Evolutionary conservation across 208 protist species (phyloP), one percentile per base, ranked within the genome.

Genomic region (Wallacemonas sp.): DNA sequence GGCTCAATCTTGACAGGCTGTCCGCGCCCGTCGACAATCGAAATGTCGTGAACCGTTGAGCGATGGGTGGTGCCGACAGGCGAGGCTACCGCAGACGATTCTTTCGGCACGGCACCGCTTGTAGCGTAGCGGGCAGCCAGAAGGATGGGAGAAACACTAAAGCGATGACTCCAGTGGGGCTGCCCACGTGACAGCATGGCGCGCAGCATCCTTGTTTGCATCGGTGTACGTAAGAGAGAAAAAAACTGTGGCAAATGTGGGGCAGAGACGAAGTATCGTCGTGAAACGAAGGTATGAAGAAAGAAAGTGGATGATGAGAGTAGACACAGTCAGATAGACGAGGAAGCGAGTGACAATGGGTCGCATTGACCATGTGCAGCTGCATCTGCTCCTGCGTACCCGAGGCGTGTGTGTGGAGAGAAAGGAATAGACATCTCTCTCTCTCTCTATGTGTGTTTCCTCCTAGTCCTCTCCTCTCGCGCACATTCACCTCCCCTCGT

Each of bases 11-110:
- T 65, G 38, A 93, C 78, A 14, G 32, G 23, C 9, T 71, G 30
- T 16, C 83, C 90, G 16, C 72, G 72, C 1, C 49, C 43, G 74
- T 92, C 76, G 5, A 78, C 64, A 6, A 96, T 81, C 29, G 78
- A 73, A 33, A 95, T 73, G 39, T 85, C 66, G 23, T 76, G 61
- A 47, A 64, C 67, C 6, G 65, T 69, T 5, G 54, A 48, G 21
- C 19, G 46, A 21, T 58, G 52, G 16, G 52, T 5, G 4, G 26
- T n/a, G 12, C 4, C 52, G 29, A 4, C n/a, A 29, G 52, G 6
- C 9, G 48, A 8, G 24, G 48, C 19, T 6, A n/a, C 44, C 16
- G 16, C 41, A 47, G 41, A n/a, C 26, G 47, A 14, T 41, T 41
- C 36, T 41, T 14, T 6, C 36, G 9, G 36, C 36, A 41, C 9